A percentile compares a stretch with the other conserved stretches of the same genome.
phyloP scores from a whole-genome alignment of 352 stramenopile genomes.

The Pseudoperonospora humuli region DNA sequence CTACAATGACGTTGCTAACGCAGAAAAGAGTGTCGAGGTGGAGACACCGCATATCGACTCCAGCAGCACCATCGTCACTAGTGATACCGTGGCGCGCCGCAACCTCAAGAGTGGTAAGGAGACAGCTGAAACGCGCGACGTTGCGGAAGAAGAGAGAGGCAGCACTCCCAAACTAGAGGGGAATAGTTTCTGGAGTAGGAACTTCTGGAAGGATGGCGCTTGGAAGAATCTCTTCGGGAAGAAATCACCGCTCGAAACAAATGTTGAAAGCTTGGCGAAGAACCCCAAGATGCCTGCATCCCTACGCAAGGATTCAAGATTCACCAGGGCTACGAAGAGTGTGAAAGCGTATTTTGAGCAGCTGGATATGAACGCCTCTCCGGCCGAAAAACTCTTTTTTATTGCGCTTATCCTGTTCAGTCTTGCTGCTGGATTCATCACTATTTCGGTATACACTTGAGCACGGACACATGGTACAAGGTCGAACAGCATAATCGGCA shows the following conservation, averaged over 20 bases:
- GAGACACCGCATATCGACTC: neutral
- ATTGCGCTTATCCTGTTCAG: neutral
- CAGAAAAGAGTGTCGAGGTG: neutral
- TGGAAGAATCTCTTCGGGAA: neutral
- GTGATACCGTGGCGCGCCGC: neutral
- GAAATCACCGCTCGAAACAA: neutral
- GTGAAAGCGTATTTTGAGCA: neutral
- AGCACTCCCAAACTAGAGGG: neutral
- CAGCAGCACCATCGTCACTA: neutral
- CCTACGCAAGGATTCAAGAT: neutral
- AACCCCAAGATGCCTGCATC: neutral
- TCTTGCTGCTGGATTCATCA: neutral
- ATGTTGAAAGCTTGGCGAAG: neutral
- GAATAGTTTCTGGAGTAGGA: no score
- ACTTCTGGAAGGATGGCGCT: no score
- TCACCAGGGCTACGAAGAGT: neutral
- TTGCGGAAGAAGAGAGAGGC: neutral
- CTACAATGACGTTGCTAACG: neutral
- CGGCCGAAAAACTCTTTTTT: neutral
- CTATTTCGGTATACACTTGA: neutral
- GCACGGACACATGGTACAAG: neutral
- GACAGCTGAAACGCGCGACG: neutral
- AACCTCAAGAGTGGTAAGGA: constrained; percentile 4
- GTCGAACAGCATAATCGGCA: neutral
- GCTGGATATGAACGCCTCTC: neutral